Evolutionary conservation across 129 eudicot species (phyloP).

Genomic region (Apium graveolens): DNA sequence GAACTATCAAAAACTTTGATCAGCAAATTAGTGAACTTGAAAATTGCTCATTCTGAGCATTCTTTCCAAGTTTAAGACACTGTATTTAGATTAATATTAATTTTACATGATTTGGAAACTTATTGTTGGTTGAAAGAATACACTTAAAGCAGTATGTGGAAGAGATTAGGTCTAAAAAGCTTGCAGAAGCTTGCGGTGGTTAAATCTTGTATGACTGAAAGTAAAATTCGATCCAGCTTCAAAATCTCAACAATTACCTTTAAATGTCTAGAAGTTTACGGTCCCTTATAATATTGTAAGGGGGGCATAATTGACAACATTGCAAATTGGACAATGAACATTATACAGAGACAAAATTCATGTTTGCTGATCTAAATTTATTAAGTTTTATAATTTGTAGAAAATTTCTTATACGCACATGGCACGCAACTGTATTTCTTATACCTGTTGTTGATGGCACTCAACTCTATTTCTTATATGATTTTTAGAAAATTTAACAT

Average conservation of each 20-base stretch:
- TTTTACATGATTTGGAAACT: not conserved
- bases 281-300: not conserved
- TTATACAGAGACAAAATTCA: not conserved
- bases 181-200: no score
- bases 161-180: not conserved
- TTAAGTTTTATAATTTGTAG: not conserved
- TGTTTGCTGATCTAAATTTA: slow-evolving; percentile 1
- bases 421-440: not conserved
- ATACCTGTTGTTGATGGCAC: no score
- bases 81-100: not conserved
- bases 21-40: slow-evolving; percentile 66
- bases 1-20: slow-evolving; percentile 43
- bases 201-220: not conserved
- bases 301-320: not conserved
- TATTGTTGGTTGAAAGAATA: not conserved
- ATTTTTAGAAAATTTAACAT: no score
- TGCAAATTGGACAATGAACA: not conserved
- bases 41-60: slow-evolving; percentile 67
- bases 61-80: slow-evolving; percentile 48
- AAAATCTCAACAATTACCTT: not conserved
- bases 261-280: not conserved
- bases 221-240: not conserved
- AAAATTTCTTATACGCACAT: not conserved
- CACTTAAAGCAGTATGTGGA: not conserved
- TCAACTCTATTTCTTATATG: no score